Evolutionary conservation across 2,329 filamentous ascomycete species (phyloP).

Genomic region (Capronia coronata): DNA sequence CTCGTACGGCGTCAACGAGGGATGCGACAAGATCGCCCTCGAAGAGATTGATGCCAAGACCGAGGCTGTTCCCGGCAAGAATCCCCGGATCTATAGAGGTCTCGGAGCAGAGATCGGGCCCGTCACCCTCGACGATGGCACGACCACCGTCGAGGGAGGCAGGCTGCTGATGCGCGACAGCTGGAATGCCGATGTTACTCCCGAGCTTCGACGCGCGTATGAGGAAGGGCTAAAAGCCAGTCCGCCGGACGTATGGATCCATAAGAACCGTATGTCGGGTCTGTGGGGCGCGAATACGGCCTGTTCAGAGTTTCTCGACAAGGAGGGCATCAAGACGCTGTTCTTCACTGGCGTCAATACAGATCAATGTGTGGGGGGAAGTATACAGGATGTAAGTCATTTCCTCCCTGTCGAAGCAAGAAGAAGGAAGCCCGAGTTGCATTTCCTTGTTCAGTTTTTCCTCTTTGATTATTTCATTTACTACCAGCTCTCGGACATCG

Average conservation of each 20-base stretch:
- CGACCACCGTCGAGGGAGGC: slow-evolving; percentile 27
- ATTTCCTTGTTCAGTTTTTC: too few species aligned
- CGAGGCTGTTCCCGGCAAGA: slow-evolving; percentile 23
- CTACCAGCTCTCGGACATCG: too few species aligned
- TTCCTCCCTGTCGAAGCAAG: too few species aligned
- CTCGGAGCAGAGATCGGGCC: slow-evolving; percentile 46
- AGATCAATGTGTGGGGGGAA: slow-evolving; percentile 50
- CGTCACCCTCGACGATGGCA: slow-evolving; percentile 31
- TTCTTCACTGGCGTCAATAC: slow-evolving; percentile 57
- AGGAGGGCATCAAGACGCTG: slow-evolving; percentile 43
- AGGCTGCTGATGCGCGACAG: slow-evolving; percentile 46
- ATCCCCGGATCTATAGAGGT: slow-evolving; percentile 33
- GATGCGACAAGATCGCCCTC: slow-evolving; percentile 17
- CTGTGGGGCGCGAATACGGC: slow-evolving; percentile 46
- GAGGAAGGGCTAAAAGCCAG: slow-evolving; percentile 27
- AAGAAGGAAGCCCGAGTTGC: too few species aligned
- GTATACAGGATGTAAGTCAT: slow-evolving; percentile 42
- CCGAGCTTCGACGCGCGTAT: slow-evolving; percentile 40
- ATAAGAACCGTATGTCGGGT: slow-evolving; percentile 55
- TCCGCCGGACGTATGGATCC: slow-evolving; percentile 45
- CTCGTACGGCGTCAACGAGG: slow-evolving; percentile 28
- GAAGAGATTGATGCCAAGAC: slow-evolving; percentile 10
- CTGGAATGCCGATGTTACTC: slow-evolving; percentile 53
- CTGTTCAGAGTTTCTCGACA: slow-evolving; percentile 40
- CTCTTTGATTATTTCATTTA: too few species aligned